These are phyloP conservation scores for Mortierella sp. DNA, from an alignment of 371 early-diverging fungal species.

Conservation along the genomic window DNA sequence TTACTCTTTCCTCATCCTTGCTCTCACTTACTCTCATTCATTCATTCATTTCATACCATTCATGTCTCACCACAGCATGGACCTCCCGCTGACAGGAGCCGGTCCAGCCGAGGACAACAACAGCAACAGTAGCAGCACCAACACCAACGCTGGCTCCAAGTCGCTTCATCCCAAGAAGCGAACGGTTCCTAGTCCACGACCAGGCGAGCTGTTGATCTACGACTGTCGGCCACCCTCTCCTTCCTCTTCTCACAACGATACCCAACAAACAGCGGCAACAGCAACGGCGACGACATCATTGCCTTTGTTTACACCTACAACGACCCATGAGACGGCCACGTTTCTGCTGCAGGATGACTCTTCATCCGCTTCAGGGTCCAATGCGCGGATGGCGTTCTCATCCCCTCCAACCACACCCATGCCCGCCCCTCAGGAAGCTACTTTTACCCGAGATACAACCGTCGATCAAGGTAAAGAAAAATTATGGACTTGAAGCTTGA, in stretches of 20 bases:
- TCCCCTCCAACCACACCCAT: conserved; percentile 42
- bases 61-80: background rate
- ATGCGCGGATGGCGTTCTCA: background rate
- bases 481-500: background rate
- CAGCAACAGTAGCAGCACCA: background rate
- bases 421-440: conserved; percentile 12
- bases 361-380: conserved; percentile 31
- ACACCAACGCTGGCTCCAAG: background rate
- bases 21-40: background rate
- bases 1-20: background rate
- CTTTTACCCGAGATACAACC: conserved; percentile 1
- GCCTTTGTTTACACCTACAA: background rate
- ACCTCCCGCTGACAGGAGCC: background rate
- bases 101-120: background rate
- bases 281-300: background rate
- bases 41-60: too few species aligned
- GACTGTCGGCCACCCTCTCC: conserved; percentile 59
- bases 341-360: background rate
- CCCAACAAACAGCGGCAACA: background rate
- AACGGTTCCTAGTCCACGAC: conserved; percentile 48
- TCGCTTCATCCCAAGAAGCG: background rate
- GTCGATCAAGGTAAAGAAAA: conserved; percentile 3
- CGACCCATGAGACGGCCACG: background rate
- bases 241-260: background rate
- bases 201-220: conserved; percentile 66